A percentile compares a stretch with the other conserved stretches of the same genome.
Conservation (phyloP, 169 alveolate genomes). For the Plasmodium chabaudi region DNA sequence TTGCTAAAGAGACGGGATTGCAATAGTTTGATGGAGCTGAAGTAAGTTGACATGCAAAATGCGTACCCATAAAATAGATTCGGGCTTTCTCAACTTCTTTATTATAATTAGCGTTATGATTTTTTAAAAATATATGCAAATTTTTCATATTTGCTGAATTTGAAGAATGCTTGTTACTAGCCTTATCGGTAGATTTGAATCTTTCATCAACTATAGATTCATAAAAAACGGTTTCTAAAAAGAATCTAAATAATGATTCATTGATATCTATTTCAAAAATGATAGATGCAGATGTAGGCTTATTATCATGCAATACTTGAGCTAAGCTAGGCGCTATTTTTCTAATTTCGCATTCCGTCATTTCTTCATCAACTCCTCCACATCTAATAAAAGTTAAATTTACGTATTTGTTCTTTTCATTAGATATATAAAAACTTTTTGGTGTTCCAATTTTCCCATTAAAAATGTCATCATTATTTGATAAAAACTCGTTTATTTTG, state of each 20-base stretch:
- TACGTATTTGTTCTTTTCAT: conserved; percentile 35
- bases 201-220: conserved; percentile 72
- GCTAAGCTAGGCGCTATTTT: conserved; percentile 26
- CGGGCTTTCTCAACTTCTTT: conserved; percentile 38
- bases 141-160: conserved; percentile 14
- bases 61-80: conserved; percentile 44
- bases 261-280: conserved; percentile 45
- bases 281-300: conserved; percentile 13
- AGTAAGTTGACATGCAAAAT: conserved; percentile 83
- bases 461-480: conserved; percentile 23
- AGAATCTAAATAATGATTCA: conserved; percentile 41
- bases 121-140: conserved; percentile 14
- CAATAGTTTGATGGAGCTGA: conserved; percentile 90
- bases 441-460: conserved; percentile 61
- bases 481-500: conserved; percentile 20
- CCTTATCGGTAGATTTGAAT: conserved; percentile 43
- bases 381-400: conserved; percentile 52
- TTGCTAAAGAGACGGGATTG: conserved; percentile 85
- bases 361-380: conserved; percentile 40
- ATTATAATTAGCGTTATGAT: conserved; percentile 18
- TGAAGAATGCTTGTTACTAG: neutral
- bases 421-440: conserved; percentile 27
- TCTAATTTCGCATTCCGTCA: conserved; percentile 39
- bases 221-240: conserved; percentile 44
- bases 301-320: conserved; percentile 34